Base-by-base conservation (phyloP, 169 alveolate genomes). In the Eimeria tenella region DNA sequence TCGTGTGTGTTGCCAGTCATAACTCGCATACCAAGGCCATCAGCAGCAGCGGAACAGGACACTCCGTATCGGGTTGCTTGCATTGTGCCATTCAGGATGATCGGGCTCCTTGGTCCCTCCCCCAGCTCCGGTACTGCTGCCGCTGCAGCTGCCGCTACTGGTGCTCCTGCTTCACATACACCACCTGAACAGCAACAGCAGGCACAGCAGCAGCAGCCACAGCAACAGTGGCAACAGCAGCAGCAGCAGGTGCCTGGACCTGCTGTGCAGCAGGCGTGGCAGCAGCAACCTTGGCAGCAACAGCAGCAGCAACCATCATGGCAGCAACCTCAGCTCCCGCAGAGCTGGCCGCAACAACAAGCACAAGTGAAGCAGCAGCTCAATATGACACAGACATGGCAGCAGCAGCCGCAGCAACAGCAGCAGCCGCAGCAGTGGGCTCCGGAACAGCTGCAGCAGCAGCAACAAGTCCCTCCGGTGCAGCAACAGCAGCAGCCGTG, bases 211-310 rank as follows among this genome's bases (percentile, higher is more conserved):
- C 93, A 62, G 83, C 75, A 74, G 93, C 93, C 25, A 55, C 70
- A 55, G 81, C 77, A 62, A 68, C 83, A 31, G 63, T 63, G 81
- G 92, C 92, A 75, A 77, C 77, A 62, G 92, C 92, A 62, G 92
- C 86, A 75, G 21, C 42, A 31, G 42, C 42, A 31, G 42, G 42
- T 31, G 42, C 42, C 42, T 31, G 42, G 42, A 31, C 86, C 86
- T 75, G 49, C 65, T 55, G 62, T 42, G 60, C 60, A 8, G 31
- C 83, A 73, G 60, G 62, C 17, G 79, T 53, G 11, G 52, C 79
- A 17, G 82, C 82, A 75, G 86, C 42, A 31, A 31, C 42, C 42
- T 31, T 31, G 42, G 42, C 86, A 42, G 17, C 86, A 49, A 15
- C 86, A 75, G 86, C 62, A 75, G 63, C 86, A 75, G 86, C 86